Base-by-base conservation (phyloP, 2,329 filamentous ascomycete genomes). In the Exophiala sp. region DNA sequence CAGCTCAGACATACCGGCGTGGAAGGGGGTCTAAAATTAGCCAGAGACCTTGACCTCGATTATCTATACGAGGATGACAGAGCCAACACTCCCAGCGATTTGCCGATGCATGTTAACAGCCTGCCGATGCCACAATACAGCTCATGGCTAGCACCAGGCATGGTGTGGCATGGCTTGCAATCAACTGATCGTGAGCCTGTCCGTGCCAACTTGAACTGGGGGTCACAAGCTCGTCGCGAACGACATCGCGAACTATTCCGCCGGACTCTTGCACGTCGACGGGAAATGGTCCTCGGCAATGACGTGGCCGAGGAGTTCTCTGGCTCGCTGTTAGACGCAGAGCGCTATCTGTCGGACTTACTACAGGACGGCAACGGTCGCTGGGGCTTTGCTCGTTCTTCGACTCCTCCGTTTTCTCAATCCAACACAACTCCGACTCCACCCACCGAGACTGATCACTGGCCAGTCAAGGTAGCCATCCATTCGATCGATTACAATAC, bases 391-490 rank as follows among this genome's bases (percentile, higher is more conserved):
- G 32, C 49, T 35, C 59, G 42, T 40, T 50, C 47, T 12, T 41
- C 48, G 32, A 39, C 61, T n/a, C 8, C 47, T 21, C 44, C 47
- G 10, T 50, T 45, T 14, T 41, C 47, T 18, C 45, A 50, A 50
- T 66, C 69, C 21, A 66, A 65, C 32, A 66, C 63, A 36, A 55
- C 65, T 1, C 60, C 62, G 42, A 61, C 60, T 39, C 48, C 65
- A 16, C 53, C 60, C 20, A 58, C 47, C 16, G 61, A 58, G 32
- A 72, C 75, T 29, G 82, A 86, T 61, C 77, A 79, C 41, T 87
- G 84, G 84, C 83, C 83, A 5, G 84, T 87, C 32, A 84, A 83
- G 57, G 83, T 87, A 49, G 84, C 78, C 2, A 79, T 87, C 36
- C 82, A 86, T 62, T 73, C 78, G 14, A 77, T 87, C 42, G 82